Evolutionary conservation across 78 protist genomes (phyloP), one percentile per base, ranked within the genome.

Genomic region (Emiliania huxleyi): DNA sequence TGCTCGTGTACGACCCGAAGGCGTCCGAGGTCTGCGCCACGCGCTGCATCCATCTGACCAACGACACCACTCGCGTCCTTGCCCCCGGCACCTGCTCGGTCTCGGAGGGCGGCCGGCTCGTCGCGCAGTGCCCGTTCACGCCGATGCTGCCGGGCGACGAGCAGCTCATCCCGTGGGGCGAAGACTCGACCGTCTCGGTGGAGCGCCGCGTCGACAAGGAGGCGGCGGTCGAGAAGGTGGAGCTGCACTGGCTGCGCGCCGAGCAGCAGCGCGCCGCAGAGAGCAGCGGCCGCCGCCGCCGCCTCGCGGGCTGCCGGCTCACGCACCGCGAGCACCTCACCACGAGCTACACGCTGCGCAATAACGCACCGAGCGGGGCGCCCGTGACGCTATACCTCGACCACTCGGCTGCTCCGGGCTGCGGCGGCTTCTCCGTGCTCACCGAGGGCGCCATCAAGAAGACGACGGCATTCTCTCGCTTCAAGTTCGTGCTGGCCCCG

Each of bases 101-200:
- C 33, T 26, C 37, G n/a, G 69, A 48, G 40, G 71, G 33, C 29
- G 90, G 73, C 38, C 69, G 69, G 71, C 4, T 46, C 33, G 90
- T 85, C 37, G 18, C 40, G 40, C 90, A 85, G 69, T 21, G 29
- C n/a, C 22, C 0, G 48, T 49, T 85, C 90, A 85, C 69, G 37
- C 90, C 90, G 37, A 85, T 85, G 90, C 90, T 85, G 22, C 90
- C 90, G 18, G 90, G 90, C 71, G 90, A 85, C 90, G 90, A 85
- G 45, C 73, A 46, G 69, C 90, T 85, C n/a, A 12, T 85, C 45
- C 45, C 40, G 15, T 85, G 23, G 4, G 90, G 90, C 69, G n/a
- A 85, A 71, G 90, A 85, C 90, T 29, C 45, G 33, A 49, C 90
- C 4, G 38, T 48, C n/a, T 33, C 71, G 29, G 46, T 85, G 35